Evolutionary conservation across 441 rosid species (phyloP).

Genomic region (Populus trichocarpa): DNA sequence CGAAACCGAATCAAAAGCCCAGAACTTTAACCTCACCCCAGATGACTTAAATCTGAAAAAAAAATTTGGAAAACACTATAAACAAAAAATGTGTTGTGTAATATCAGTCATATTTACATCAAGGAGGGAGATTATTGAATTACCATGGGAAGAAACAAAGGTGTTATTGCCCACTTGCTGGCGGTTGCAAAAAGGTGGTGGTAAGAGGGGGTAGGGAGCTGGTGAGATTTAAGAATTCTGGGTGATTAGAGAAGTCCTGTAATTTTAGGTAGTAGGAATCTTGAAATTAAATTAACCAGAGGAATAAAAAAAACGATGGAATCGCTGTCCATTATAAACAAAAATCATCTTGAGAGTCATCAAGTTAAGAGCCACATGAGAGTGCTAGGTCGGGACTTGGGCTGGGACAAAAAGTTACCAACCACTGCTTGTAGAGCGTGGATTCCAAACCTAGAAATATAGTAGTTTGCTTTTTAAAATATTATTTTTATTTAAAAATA

Average conservation of each 20-base stretch:
- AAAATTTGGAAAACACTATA: neutral
- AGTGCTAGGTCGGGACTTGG: neutral
- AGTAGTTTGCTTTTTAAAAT: no score
- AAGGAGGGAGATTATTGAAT: neutral
- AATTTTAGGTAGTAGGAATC: neutral
- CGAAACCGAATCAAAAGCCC: neutral
- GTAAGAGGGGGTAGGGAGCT: neutral
- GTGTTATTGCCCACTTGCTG: no score
- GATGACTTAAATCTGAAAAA: constrained; percentile 17
- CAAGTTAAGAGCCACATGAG: constrained; percentile 2
- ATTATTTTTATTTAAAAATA: no score
- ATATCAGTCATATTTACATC: neutral
- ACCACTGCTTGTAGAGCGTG: neutral
- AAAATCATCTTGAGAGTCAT: neutral
- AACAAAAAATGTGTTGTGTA: neutral
- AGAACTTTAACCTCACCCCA: constrained; percentile 6
- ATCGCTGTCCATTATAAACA: no score
- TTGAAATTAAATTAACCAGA: neutral
- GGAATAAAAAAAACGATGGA: neutral
- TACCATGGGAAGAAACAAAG: neutral
- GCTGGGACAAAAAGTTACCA: neutral
- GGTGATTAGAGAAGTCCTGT: neutral
- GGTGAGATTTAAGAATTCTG: neutral
- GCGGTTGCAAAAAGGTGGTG: neutral
- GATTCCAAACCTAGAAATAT: neutral